Conservation (phyloP, 2,329 filamentous ascomycete genomes). For the Thelonectria blattea region DNA sequence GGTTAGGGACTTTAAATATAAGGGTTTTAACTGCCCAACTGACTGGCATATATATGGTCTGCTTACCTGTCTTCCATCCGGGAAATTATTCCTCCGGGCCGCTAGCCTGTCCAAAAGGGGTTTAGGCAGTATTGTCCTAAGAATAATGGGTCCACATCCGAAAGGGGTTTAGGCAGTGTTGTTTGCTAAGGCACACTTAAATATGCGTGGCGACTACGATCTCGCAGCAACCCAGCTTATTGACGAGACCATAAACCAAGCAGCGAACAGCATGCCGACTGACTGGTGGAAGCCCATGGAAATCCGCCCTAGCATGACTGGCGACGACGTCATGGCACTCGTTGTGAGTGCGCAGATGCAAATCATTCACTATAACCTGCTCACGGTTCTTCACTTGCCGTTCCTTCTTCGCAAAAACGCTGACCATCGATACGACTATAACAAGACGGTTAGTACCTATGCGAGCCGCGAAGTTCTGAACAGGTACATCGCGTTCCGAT, state of each 20-base stretch:
- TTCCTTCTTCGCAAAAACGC: neutral
- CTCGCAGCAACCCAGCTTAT: neutral
- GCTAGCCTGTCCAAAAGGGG: too few relatives aligned
- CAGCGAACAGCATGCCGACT: neutral
- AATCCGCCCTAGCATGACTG: neutral
- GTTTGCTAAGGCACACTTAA: too few relatives aligned
- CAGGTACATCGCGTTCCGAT: constrained; percentile 11
- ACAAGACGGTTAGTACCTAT: constrained; percentile 4
- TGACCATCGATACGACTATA: constrained; percentile 8
- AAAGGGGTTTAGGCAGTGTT: too few relatives aligned
- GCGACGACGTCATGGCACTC: neutral
- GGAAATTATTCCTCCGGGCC: too few relatives aligned
- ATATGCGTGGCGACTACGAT: neutral
- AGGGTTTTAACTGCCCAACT: too few relatives aligned
- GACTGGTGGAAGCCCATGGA: constrained; percentile 2
- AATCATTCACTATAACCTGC: constrained; percentile 7
- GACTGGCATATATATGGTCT: too few relatives aligned
- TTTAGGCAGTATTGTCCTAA: too few relatives aligned
- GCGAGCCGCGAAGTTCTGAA: constrained; percentile 15
- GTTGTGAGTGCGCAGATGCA: constrained; percentile 6
- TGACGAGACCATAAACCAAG: neutral
- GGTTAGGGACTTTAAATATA: too few relatives aligned
- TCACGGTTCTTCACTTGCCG: constrained; percentile 4
- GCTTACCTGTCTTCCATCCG: too few relatives aligned
- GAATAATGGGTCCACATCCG: too few relatives aligned